Conservation (phyloP, 148 eudicot species). For the Rhododendron molle region DNA sequence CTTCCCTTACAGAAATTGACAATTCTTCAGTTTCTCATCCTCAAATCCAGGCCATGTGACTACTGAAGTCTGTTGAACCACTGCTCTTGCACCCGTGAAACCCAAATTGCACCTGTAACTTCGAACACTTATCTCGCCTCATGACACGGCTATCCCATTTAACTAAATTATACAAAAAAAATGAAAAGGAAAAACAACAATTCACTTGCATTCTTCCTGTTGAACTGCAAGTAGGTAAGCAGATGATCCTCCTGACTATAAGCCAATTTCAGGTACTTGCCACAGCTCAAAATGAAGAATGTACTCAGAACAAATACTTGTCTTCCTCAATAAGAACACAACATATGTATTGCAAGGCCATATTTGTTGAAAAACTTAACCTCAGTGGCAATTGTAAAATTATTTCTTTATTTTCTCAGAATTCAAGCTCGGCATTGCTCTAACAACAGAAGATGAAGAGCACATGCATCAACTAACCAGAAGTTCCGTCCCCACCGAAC, state of each 20-base stretch:
- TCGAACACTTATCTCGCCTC: not conserved
- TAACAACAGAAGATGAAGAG: not conserved
- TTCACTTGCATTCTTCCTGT: not conserved
- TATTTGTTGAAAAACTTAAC: not conserved
- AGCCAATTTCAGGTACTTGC: not conserved
- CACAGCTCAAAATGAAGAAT: not conserved
- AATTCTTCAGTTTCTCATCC: not conserved
- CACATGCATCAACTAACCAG: conserved; percentile 44
- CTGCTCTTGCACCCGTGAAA: not conserved
- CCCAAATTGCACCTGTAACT: not conserved
- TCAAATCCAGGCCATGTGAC: not conserved
- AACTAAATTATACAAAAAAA: not conserved
- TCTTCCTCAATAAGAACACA: not conserved
- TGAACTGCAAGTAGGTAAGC: not conserved
- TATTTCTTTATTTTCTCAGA: not conserved
- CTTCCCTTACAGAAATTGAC: not conserved
- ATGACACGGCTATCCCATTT: not conserved
- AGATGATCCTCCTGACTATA: not conserved
- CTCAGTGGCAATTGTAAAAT: not conserved
- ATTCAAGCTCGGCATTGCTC: conserved; percentile 8
- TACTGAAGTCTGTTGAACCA: not conserved
- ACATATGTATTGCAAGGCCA: not conserved
- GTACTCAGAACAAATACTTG: not conserved
- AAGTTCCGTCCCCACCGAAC: conserved; percentile 76
- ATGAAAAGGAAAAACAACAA: not conserved